Percentiles rank a stretch among this genome's conserved stretches.
Conservation (phyloP, 2,329 filamentous ascomycete species). For the Torrubiellomyces zombiae region DNA sequence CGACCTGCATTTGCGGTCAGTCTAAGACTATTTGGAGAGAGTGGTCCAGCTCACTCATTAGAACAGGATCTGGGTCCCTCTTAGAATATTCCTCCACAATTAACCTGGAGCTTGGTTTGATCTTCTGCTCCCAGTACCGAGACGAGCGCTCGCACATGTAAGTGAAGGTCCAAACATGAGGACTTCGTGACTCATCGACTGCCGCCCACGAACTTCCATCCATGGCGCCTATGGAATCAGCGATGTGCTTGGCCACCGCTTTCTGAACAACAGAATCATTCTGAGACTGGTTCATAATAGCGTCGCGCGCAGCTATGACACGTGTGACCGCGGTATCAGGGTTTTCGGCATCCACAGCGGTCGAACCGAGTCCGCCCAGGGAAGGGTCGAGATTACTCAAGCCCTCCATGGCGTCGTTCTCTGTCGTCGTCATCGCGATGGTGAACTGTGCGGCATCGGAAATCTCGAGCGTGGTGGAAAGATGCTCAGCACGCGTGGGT, state of each 20-base stretch:
- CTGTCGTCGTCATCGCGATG: conserved; percentile 19
- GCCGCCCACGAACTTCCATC: conserved; percentile 34
- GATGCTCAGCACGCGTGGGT: conserved; percentile 31
- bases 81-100: conserved; percentile 32
- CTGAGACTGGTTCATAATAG: conserved; percentile 29
- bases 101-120: conserved; percentile 22
- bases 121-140: conserved; percentile 31
- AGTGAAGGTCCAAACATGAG: conserved; percentile 35
- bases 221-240: conserved; percentile 21
- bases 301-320: conserved; percentile 26
- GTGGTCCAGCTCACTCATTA: conserved; percentile 21
- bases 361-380: conserved; percentile 12
- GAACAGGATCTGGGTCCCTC: conserved; percentile 27
- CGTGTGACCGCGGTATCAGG: conserved; percentile 13
- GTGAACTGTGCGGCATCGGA: conserved; percentile 25
- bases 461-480: conserved; percentile 29
- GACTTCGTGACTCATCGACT: conserved; percentile 23
- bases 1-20: too few relatives aligned
- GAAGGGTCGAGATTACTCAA: conserved; percentile 18
- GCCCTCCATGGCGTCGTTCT: conserved; percentile 18
- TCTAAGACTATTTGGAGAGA: background rate
- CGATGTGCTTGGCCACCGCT: conserved; percentile 31
- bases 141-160: conserved; percentile 37
- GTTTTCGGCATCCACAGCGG: conserved; percentile 3
- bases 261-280: conserved; percentile 32